Percentiles rank a stretch among this genome's conserved stretches.
Evolutionary conservation across 2,329 filamentous ascomycete species (phyloP).

Genomic region (Xylogone sp.): DNA sequence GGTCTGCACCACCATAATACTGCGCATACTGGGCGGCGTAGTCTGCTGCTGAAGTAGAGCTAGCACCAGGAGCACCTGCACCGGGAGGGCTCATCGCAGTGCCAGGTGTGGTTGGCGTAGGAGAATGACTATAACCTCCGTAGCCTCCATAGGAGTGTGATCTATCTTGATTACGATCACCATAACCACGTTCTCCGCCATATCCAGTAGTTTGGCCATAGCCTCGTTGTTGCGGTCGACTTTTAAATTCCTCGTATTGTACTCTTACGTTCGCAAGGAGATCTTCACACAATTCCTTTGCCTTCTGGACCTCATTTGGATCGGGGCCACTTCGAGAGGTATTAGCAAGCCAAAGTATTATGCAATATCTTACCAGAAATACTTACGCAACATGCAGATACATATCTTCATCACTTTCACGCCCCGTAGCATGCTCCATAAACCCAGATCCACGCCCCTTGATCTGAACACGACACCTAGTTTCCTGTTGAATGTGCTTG

Average conservation of each 20-base stretch:
- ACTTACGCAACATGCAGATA: conserved; percentile 91
- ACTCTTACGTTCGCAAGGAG: conserved; percentile 81
- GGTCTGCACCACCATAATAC: conserved; percentile 73
- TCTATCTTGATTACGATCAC: conserved; percentile 47
- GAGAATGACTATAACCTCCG: conserved; percentile 28
- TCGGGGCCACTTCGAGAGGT: conserved; percentile 68
- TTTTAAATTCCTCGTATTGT: conserved; percentile 90
- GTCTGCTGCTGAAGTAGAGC: conserved; percentile 48
- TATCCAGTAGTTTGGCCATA: conserved; percentile 39
- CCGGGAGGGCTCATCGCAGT: conserved; percentile 36
- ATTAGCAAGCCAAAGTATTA: conserved; percentile 2
- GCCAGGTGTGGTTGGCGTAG: conserved; percentile 23
- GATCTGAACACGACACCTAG: conserved; percentile 93
- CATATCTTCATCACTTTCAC: conserved; percentile 93
- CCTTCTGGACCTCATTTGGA: conserved; percentile 77
- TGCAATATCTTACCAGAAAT: conserved; percentile 2
- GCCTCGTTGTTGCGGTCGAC: conserved; percentile 60
- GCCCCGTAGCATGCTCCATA: conserved; percentile 81
- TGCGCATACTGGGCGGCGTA: conserved; percentile 81
- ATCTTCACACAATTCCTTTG: conserved; percentile 85
- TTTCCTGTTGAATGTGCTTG: conserved; percentile 96
- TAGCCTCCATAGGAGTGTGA: conserved; percentile 36
- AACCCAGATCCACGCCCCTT: conserved; percentile 96
- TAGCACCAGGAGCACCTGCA: conserved; percentile 39
- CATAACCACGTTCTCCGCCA: conserved; percentile 44